Percentiles rank a stretch among this genome's conserved stretches.
Conservation (phyloP, 495 filamentous ascomycete species). For the Aspergillus coremiiformis region DNA sequence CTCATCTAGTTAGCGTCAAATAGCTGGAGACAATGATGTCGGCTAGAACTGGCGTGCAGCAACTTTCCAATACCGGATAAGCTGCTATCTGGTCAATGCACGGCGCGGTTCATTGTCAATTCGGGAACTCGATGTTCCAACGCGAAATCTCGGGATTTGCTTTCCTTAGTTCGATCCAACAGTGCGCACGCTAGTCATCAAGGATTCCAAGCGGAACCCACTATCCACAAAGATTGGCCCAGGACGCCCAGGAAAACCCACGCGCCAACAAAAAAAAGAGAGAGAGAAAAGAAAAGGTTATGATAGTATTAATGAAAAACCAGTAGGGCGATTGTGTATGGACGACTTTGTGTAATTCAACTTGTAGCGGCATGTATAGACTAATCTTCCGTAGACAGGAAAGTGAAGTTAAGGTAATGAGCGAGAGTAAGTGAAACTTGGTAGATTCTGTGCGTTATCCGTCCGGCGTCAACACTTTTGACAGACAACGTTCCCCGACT, state of each 20-base stretch:
- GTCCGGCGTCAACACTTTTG: constrained; percentile 12
- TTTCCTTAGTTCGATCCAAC: constrained; percentile 1
- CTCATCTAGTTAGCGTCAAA: not conserved
- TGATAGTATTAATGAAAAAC: not conserved
- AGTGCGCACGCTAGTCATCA: not conserved
- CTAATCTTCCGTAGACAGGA: not conserved
- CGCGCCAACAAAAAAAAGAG: not conserved
- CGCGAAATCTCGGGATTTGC: constrained; percentile 6
- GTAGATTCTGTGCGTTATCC: not conserved
- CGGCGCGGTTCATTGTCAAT: not conserved
- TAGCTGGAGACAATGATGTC: constrained; percentile 6
- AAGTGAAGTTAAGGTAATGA: not conserved
- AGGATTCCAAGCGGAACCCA: constrained; percentile 4
- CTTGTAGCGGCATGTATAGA: too few species aligned
- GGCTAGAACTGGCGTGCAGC: constrained; percentile 6
- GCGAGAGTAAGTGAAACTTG: not conserved
- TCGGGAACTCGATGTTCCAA: not conserved
- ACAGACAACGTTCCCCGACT: constrained; percentile 15
- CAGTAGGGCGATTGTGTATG: too few species aligned
- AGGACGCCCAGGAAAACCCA: not conserved
- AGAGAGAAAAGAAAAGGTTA: not conserved
- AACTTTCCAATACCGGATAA: constrained; percentile 1
- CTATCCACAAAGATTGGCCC: not conserved
- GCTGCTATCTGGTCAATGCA: constrained; percentile 8
- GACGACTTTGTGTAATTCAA: too few species aligned